Evolutionary conservation across 805 yeast species (phyloP).

Genomic region (Nadsonia fulvescens): DNA sequence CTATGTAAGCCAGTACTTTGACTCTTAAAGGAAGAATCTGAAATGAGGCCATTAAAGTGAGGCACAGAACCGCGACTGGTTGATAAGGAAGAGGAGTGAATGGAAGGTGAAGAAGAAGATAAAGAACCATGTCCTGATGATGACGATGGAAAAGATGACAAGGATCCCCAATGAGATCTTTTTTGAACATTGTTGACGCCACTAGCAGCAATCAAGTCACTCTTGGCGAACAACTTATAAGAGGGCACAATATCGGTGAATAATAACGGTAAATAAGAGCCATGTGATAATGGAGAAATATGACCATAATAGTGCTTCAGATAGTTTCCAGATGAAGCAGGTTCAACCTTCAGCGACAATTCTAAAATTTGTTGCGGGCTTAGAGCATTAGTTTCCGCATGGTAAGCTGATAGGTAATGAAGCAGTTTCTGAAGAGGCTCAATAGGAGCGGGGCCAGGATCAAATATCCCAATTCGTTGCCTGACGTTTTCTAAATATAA

Average conservation of each 20-base stretch:
- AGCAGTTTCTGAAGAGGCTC: conserved; percentile 24
- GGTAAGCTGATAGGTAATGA: conserved; percentile 28
- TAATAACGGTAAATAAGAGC: conserved; percentile 45
- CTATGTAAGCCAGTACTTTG: conserved; percentile 15
- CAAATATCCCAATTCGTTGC: conserved; percentile 24
- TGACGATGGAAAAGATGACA: conserved; percentile 4
- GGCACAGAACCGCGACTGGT: conserved; percentile 7
- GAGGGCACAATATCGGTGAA: conserved; percentile 40
- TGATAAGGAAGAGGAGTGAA: conserved; percentile 4
- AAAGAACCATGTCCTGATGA: conserved; percentile 6
- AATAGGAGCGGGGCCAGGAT: conserved; percentile 13
- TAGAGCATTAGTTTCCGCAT: conserved; percentile 15
- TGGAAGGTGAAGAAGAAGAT: conserved; percentile 5
- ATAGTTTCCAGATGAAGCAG: conserved; percentile 32
- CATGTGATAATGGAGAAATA: conserved; percentile 39
- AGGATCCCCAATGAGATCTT: conserved; percentile 4
- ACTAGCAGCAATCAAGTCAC: conserved; percentile 35
- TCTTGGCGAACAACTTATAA: conserved; percentile 38
- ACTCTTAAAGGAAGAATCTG: background rate
- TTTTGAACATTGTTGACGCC: conserved; percentile 17
- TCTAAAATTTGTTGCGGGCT: conserved; percentile 26
- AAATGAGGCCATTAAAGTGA: conserved; percentile 3
- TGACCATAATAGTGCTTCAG: conserved; percentile 26
- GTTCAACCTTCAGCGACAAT: conserved; percentile 45
- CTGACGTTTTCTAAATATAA: conserved; percentile 39